These are phyloP conservation scores for Phytophthora cryptogea DNA, from an alignment of 352 stramenopile species.

Conservation along the genomic window DNA sequence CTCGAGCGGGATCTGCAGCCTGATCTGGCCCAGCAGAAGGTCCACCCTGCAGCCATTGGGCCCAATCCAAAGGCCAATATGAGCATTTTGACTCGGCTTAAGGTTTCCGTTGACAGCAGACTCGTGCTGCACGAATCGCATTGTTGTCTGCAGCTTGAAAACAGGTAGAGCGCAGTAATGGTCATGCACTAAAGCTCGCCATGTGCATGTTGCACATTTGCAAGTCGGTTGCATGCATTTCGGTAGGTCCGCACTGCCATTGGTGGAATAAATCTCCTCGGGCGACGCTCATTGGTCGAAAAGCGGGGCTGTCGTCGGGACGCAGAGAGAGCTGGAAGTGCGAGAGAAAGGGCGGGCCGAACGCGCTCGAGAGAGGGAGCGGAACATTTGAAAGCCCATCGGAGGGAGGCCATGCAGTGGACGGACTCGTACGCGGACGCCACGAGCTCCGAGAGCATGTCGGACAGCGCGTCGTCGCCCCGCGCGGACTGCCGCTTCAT, in stretches of 20 bases:
- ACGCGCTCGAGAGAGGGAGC: background rate
- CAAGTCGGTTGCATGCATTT: constrained; percentile 7
- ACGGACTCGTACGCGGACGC: constrained; percentile 11
- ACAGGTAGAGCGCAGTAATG: background rate
- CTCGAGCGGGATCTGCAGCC: constrained; percentile 27
- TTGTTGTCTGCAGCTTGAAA: background rate
- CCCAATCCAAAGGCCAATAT: no score
- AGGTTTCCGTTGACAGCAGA: no score
- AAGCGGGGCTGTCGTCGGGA: constrained; percentile 8
- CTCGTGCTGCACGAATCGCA: no score
- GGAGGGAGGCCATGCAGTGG: constrained; percentile 32
- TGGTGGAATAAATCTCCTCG: constrained; percentile 5
- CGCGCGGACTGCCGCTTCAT: constrained; percentile 45
- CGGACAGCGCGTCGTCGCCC: constrained; percentile 6
- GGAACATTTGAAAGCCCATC: background rate
- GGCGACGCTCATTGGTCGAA: constrained; percentile 8
- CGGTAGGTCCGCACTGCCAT: constrained; percentile 8
- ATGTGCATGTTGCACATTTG: constrained; percentile 5
- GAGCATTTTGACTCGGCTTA: background rate
- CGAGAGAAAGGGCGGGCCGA: constrained; percentile 14
- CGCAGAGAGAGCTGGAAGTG: constrained; percentile 31
- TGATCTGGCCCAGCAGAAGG: constrained; percentile 30
- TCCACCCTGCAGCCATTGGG: constrained; percentile 18
- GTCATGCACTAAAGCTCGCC: background rate
- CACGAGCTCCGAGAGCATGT: constrained; percentile 21